Percentiles rank a stretch among this genome's conserved stretches.
Conservation (phyloP, 495 filamentous ascomycete species). For the Neurospora sp. region DNA sequence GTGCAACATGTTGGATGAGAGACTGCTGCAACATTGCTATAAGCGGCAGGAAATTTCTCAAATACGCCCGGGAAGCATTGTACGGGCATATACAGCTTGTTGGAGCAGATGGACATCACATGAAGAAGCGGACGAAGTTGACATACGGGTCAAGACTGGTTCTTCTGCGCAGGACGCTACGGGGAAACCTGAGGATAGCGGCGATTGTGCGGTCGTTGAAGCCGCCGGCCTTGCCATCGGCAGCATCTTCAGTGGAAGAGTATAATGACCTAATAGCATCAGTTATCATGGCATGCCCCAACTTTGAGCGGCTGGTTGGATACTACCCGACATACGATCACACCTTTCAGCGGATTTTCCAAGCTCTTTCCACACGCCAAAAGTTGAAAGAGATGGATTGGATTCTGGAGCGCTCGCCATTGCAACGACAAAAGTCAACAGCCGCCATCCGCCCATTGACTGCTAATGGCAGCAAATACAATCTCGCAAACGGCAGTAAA, state of each 20-base stretch:
- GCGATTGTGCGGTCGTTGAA: constrained; percentile 65
- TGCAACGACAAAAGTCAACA: constrained; percentile 16
- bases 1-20: constrained; percentile 68
- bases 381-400: constrained; percentile 71
- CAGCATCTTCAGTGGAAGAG: constrained; percentile 39
- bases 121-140: constrained; percentile 57
- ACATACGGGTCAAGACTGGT: constrained; percentile 59
- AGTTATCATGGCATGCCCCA: constrained; percentile 75
- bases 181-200: constrained; percentile 58
- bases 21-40: constrained; percentile 60
- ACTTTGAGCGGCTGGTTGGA: constrained; percentile 65
- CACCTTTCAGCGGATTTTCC: constrained; percentile 61
- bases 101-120: constrained; percentile 54
- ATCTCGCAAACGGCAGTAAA: constrained; percentile 4
- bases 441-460: background rate
- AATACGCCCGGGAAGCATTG: constrained; percentile 53
- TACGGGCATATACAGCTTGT: constrained; percentile 63
- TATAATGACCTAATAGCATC: constrained; percentile 67
- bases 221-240: constrained; percentile 52
- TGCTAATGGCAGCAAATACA: background rate
- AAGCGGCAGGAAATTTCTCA: constrained; percentile 57
- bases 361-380: constrained; percentile 66
- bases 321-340: constrained; percentile 61
- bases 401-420: constrained; percentile 45
- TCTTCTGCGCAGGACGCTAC: constrained; percentile 65